These are phyloP conservation scores for Beta lomatogona DNA, from an alignment of 179 eudicot genomes.

Conservation along the genomic window DNA sequence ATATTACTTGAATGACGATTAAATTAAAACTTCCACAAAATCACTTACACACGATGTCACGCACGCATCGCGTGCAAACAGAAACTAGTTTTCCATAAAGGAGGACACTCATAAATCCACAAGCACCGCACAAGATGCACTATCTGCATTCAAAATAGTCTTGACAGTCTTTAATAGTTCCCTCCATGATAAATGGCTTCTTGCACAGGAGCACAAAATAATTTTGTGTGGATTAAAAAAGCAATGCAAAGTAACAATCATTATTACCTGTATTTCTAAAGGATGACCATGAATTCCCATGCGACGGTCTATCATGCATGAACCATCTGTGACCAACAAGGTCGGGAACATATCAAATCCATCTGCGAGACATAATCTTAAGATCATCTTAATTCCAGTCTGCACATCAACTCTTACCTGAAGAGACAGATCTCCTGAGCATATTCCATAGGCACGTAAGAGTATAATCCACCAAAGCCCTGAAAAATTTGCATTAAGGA, in stretches of 20 bases:
- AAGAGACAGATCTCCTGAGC: conserved; percentile 44
- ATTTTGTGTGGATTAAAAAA: neutral
- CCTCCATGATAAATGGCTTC: neutral
- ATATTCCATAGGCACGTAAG: conserved; percentile 47
- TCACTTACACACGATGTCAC: too few relatives aligned
- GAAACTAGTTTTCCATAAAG: too few relatives aligned
- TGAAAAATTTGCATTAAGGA: conserved; percentile 20
- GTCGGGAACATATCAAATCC: conserved; percentile 54
- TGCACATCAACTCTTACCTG: conserved; percentile 51
- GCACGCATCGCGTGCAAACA: too few relatives aligned
- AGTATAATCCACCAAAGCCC: conserved; percentile 54
- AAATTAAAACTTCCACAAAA: too few relatives aligned
- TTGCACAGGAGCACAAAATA: neutral
- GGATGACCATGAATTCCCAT: conserved; percentile 56
- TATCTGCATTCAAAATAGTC: neutral
- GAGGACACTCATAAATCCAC: too few relatives aligned
- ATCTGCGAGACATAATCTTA: conserved; percentile 43
- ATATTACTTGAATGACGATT: too few relatives aligned
- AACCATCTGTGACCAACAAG: conserved; percentile 47
- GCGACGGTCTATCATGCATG: conserved; percentile 53
- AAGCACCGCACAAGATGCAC: neutral
- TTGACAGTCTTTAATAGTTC: neutral
- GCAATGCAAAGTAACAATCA: neutral
- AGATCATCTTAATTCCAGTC: conserved; percentile 50
- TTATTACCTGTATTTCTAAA: conserved; percentile 43